Evolutionary conservation across 257 asterid species (phyloP), one percentile per base, ranked within the genome.

Genomic region (Ocimum tenuiflorum): DNA sequence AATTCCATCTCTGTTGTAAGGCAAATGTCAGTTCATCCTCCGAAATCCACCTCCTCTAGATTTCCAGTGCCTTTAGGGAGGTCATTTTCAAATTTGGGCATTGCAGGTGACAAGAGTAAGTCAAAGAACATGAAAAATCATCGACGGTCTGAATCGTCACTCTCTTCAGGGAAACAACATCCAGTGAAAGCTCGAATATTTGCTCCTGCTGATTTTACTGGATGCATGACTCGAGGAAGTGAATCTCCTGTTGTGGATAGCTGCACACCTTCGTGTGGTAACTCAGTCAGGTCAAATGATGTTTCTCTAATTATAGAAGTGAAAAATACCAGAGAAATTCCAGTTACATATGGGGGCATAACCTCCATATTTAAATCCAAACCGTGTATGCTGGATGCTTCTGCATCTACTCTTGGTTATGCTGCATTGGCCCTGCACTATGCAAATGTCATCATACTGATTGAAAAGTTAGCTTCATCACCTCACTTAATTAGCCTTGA

Each of bases 401-500:
- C 81, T 39, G 73, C 84, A n/a, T 77, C 86, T 42, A 77, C 96
- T 19, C 94, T 89, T 11, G 97, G 95, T 23, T 36, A 73, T 52
- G 87, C 96, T 54, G 95, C 89, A 65, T 76, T 92, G 78, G 74
- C 94, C 67, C 85, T 87, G 35, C 96, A 83, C 82, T 87, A 84
- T 14, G 94, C 97, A 8, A 92, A 87, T 74, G 62, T 87, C 75
- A 77, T 92, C 75, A 81, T 83, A 39, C 63, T 87, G 58, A 74
- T 89, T 17, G 96, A 92, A 77, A 92, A 82, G 78, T 75, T 92
- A n/a, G 83, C 87, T 55, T 75, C 91, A 6, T 62, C 89, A 7
- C 97, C 95, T 15, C 88, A 85, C 71, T 65, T 81, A 78, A 78
- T 89, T 61, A 79, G 96, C 67, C 75, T 59, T 9, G 95, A 92